Evolutionary conservation across 106 monocot species (phyloP), one percentile per base, ranked within the genome.

Genomic region (Cymbidium sinense): DNA sequence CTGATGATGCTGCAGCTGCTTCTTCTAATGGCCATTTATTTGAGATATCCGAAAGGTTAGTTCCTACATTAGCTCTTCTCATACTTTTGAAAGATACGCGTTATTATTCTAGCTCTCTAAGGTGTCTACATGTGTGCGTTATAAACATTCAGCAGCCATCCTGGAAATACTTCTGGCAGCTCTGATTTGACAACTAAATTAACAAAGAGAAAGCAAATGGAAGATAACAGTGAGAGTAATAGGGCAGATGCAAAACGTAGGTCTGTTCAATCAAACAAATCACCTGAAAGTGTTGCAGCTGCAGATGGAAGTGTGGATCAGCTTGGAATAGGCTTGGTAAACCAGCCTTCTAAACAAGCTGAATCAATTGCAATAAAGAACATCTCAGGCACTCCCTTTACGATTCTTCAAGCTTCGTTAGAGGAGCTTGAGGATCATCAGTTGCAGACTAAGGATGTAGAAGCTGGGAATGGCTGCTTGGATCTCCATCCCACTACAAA

Each of bases 301-400:
- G 23, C 58, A 50, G 50, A 37, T 30, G 79, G 25, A 3, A 39
- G 37, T 70, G 27, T 21, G n/a, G 64, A 70, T 18, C 77, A 25
- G 9, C 13, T 36, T 31, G 19, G 33, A 27, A 23, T 30, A n/a
- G 34, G 43, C 64, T 30, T 3, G 9, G 70, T 69, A 67, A 52
- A 33, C 70, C 50, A 79, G 37, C 50, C 35, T 25, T 77, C 82
- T 70, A 83, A 83, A 79, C 85, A 93, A 79, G 83, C 72, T 50
- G 85, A 83, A 73, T 79, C 73, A 29, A 69, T 87, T 34, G 86
- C 82, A 44, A 84, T 86, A 19, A 85, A 83, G 34, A 94, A 94
- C 50, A 61, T 87, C 77, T 82, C 79, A 3, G 69, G 44, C 44
- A 74, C 73, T 37, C 77, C 81, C 2, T 52, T 81, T 47, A 62